Percentiles rank a stretch among this genome's conserved stretches.
phyloP scores from a whole-genome alignment of 306 rosid genomes.

The barrel medic (Medicago truncatula) region MtrunA17r5.0-ANR NC_053045.1:56368001-56368500 shows the following conservation, averaged over 20 bases:
- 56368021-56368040: constrained; percentile 12
- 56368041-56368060: constrained; percentile 23
- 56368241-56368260: constrained; percentile 50
- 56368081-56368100: too few species aligned
- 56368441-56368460: too few species aligned
- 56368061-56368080: background rate
- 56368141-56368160: background rate
- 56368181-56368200: too few species aligned
- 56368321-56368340: constrained; percentile 76
- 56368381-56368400: constrained; percentile 82
- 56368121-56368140: constrained; percentile 38
- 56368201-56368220: too few species aligned
- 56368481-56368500: too few species aligned
- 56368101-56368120: constrained; percentile 55
- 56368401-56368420: constrained; percentile 52
- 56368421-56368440: too few species aligned
- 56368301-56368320: constrained; percentile 79
- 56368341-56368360: constrained; percentile 59
- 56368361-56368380: constrained; percentile 60
- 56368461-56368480: too few species aligned
- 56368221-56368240: background rate
- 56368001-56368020: background rate
- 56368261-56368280: constrained; percentile 53
- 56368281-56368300: constrained; percentile 36
- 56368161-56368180: too few species aligned